Evolutionary conservation across 805 yeast genomes (phyloP).

Genomic region (Ogataea minuta): DNA sequence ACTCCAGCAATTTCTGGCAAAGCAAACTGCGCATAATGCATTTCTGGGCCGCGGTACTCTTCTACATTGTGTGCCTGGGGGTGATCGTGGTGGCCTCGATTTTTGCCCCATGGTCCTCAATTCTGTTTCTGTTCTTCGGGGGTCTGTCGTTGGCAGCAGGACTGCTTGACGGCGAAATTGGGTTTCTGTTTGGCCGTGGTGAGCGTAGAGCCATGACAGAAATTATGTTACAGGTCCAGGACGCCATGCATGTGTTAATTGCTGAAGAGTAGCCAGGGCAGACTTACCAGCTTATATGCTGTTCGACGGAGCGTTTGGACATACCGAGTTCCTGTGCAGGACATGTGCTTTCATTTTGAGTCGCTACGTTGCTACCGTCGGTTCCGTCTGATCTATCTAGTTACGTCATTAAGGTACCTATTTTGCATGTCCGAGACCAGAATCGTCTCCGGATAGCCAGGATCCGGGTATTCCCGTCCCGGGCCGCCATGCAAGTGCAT

Average conservation of each 20-base stretch:
- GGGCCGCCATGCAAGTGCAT: too few relatives aligned
- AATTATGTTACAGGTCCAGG: conserved; percentile 64
- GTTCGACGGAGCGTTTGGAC: too few relatives aligned
- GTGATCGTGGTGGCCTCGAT: conserved; percentile 58
- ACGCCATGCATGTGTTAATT: conserved; percentile 16
- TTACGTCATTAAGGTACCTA: too few relatives aligned
- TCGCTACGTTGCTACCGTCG: too few relatives aligned
- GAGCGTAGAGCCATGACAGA: conserved; percentile 78
- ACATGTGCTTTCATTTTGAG: too few relatives aligned
- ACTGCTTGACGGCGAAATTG: conserved; percentile 70
- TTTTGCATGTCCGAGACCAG: too few relatives aligned
- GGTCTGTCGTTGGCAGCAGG: conserved; percentile 64
- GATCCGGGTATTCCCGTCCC: too few relatives aligned
- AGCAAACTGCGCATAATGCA: conserved; percentile 63
- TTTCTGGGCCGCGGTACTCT: conserved; percentile 53
- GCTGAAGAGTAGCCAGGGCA: conserved; percentile 7
- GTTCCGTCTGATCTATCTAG: too few relatives aligned
- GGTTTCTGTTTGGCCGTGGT: conserved; percentile 73
- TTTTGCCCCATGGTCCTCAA: conserved; percentile 56
- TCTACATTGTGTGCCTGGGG: conserved; percentile 53
- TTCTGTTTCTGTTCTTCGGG: conserved; percentile 60
- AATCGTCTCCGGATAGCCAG: too few relatives aligned
- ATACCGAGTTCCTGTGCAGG: too few relatives aligned
- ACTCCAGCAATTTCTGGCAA: conserved; percentile 57
- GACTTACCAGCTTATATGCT: too few relatives aligned